These are phyloP conservation scores for Aspergillus cejpii DNA, from an alignment of 2,329 filamentous ascomycete species.

Conservation along the genomic window DNA sequence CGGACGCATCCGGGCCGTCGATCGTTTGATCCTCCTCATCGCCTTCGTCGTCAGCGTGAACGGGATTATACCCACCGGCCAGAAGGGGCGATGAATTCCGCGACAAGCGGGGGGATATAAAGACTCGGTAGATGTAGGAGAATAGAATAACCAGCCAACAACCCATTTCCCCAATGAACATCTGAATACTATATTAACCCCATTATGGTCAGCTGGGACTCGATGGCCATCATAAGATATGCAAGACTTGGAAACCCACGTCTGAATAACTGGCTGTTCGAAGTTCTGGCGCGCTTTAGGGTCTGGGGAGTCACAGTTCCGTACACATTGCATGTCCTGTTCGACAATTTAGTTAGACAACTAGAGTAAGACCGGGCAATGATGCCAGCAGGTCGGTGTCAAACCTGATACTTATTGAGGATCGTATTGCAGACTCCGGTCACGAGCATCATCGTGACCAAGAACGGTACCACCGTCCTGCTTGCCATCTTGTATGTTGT, in stretches of 20 bases:
- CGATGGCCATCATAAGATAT: not conserved
- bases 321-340: slow-evolving; percentile 90
- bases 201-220: not conserved
- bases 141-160: slow-evolving; percentile 85
- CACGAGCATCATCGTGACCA: slow-evolving; percentile 93
- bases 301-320: slow-evolving; percentile 70
- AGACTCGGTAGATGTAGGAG: slow-evolving; percentile 60
- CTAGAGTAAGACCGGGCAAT: not conserved
- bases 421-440: slow-evolving; percentile 96
- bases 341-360: not conserved
- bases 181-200: slow-evolving; percentile 56
- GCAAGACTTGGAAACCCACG: slow-evolving; percentile 39
- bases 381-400: slow-evolving; percentile 15
- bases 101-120: slow-evolving; percentile 37
- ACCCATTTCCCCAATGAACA: slow-evolving; percentile 95
- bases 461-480: slow-evolving; percentile 66
- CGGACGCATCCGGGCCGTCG: slow-evolving; percentile 40
- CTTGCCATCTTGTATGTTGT: slow-evolving; percentile 54
- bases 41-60: slow-evolving; percentile 47
- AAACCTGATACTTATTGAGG: slow-evolving; percentile 89
- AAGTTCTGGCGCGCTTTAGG: slow-evolving; percentile 64
- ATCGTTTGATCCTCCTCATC: slow-evolving; percentile 42
- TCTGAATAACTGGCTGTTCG: slow-evolving; percentile 93
- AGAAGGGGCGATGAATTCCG: slow-evolving; percentile 38
- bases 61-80: slow-evolving; percentile 58